phyloP scores from a whole-genome alignment of 306 rosid species.

The Acmispon strigosus region DNA sequence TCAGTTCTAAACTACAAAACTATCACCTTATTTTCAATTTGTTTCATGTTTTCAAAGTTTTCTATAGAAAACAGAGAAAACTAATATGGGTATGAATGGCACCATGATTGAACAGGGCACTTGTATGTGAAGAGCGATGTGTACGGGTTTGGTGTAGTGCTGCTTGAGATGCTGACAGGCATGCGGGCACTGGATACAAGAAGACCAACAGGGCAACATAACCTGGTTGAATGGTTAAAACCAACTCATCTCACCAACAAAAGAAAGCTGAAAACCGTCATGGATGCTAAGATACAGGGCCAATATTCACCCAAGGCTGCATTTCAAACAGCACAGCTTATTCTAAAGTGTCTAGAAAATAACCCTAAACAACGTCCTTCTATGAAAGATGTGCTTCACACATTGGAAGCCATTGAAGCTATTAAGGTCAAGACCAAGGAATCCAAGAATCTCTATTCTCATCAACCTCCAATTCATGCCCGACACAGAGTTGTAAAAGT shows the following conservation, averaged over 20 bases:
- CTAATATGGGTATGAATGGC: conserved; percentile 5
- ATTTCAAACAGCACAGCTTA: conserved; percentile 40
- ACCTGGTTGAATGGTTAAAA: conserved; percentile 63
- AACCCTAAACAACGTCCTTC: conserved; percentile 72
- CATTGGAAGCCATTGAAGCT: conserved; percentile 49
- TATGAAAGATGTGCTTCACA: conserved; percentile 66
- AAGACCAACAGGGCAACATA: conserved; percentile 50
- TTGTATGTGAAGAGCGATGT: conserved; percentile 89
- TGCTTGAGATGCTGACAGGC: conserved; percentile 71
- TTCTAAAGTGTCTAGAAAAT: conserved; percentile 50
- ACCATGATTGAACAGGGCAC: conserved; percentile 57
- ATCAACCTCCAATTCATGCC: not conserved
- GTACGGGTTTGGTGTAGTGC: conserved; percentile 83
- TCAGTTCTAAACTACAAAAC: too few species aligned
- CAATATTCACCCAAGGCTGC: conserved; percentile 69
- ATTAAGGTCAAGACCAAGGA: conserved; percentile 34
- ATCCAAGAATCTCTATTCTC: conserved; percentile 9
- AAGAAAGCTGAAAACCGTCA: conserved; percentile 43
- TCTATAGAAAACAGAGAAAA: too few species aligned
- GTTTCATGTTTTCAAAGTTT: too few species aligned
- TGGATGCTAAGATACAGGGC: conserved; percentile 64
- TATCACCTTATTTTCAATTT: too few species aligned
- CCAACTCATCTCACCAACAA: conserved; percentile 37
- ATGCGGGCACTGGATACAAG: conserved; percentile 45
- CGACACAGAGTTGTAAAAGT: conserved; percentile 11